phyloP scores from a whole-genome alignment of 1,284 basidiomycete species.

The Fomitopsis pinicola region DNA sequence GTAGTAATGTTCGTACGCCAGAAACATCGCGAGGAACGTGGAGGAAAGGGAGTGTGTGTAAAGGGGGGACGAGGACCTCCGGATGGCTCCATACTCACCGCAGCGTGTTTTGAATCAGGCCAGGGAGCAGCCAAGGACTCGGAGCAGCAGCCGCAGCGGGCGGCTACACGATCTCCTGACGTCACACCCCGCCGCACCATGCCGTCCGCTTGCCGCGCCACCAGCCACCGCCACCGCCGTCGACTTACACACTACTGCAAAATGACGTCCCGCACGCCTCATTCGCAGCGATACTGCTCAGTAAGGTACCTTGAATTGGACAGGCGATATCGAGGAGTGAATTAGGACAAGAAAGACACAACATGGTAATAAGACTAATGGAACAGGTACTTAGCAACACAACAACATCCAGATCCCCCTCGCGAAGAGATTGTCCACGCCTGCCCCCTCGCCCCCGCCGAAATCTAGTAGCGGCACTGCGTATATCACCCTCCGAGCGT shows the following conservation, averaged over 20 bases:
- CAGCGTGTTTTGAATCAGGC: not conserved
- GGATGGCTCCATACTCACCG: not conserved
- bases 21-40: not conserved
- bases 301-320: no score
- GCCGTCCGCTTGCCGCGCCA: not conserved
- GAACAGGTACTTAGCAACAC: not conserved
- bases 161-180: not conserved
- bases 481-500: not conserved
- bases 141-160: not conserved
- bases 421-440: not conserved
- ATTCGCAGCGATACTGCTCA: not conserved
- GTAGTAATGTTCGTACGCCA: constrained; percentile 34
- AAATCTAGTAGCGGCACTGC: not conserved
- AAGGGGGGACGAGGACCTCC: not conserved
- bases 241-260: not conserved
- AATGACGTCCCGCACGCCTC: not conserved
- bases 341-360: not conserved
- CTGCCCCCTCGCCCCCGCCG: not conserved
- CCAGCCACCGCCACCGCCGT: not conserved
- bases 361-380: not conserved
- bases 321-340: not conserved
- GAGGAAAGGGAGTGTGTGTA: not conserved
- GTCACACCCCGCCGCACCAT: not conserved
- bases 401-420: not conserved
- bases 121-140: not conserved